Evolutionary conservation across 352 stramenopile genomes (phyloP), one percentile per base, ranked within the genome.

Genomic region (Pythium apleroticum): DNA sequence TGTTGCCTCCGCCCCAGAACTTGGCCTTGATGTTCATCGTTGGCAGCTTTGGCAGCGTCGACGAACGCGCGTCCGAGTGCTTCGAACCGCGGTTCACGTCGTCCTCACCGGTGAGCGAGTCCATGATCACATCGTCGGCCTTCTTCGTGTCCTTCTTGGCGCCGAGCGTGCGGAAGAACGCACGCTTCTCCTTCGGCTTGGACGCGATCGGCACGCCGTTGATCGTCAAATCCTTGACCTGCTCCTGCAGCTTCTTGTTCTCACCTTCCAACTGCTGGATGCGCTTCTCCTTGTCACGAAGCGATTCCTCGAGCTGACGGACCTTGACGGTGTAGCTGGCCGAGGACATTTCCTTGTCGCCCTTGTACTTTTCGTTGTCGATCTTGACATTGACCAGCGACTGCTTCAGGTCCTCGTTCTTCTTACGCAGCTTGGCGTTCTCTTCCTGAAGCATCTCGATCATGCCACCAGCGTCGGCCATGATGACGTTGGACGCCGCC

Each of bases 161-260:
- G 11, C 82, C 86, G n/a, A 93, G 66, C 54, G 83, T 92, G 57
- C 86, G 84, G 81, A 95, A 95, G 66, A 95, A 79, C 49, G 76
- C 88, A 27, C 84, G 84, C 71, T 90, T 90, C 63, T 76, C 67
- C 25, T 73, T 85, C 8, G 75, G 43, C 72, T 89, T 86, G 69
- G 79, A 86, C 25, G 86, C 77, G 8, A 65, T 63, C 4, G 75
- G 68, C n/a, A 83, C 73, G 48, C 79, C 81, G 35, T 78, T 84
- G 19, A 66, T 54, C 19, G 66, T 52, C 19, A 78, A 25, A 1
- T 75, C 61, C 57, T 78, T 69, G 46, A 90, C 60, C 58, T 84
- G 77, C 35, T 92, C 79, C n/a, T 78, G 71, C 24, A 95, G 73
- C 72, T 93, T 92, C 49, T 72, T 76, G 61, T 91, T 93, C 14